Evolutionary conservation across 108 stramenopile species (phyloP), one percentile per base, ranked within the genome.

Genomic region (Chaetoceros tenuissimus): DNA sequence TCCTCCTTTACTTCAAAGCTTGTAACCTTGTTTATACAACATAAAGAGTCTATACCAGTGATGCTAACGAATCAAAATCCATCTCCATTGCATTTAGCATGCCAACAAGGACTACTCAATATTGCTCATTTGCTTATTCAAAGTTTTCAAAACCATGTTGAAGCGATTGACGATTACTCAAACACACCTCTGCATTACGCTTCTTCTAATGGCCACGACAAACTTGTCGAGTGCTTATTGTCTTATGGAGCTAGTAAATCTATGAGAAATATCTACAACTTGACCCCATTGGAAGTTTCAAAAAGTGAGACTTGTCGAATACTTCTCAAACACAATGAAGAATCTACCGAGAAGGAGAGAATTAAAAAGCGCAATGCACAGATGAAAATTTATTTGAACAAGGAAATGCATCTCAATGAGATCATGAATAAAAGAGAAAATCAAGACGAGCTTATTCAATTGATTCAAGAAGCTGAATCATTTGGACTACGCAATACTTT

Each of bases 141-240:
- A n/a, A n/a, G n/a, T n/a, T n/a, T n/a, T n/a, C n/a, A 13, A 40
- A 40, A 40, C 34, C 34, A 40, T 40, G 13, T 40, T 40, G 34
- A 13, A 10, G 34, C 5, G 5, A 13, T 40, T 40, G 34, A 40
- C 13, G 34, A 40, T 10, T 40, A 40, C 13, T 5, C 8, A 40
- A 40, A 40, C 34, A 80, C 85, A 27, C 72, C 71, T 2, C 51
- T 87, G 51, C 87, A 86, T 43, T 71, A 68, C 25, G 84, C 85
- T 16, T 65, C 77, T 23, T 28, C 60, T 1, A 73, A 77, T 28
- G 91, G 85, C 7, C 73, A 89, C 60, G 51, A 85, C 40, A 46
- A 60, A 7, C 17, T 53, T 2, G 30, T 91, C 24, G 60, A 57
- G 29, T 74, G 72, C 17, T 46, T 87, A n/a, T 53, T 85, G 13